phyloP scores from a whole-genome alignment of 2,329 filamentous ascomycete genomes.

The Cladosporium phlei region DNA sequence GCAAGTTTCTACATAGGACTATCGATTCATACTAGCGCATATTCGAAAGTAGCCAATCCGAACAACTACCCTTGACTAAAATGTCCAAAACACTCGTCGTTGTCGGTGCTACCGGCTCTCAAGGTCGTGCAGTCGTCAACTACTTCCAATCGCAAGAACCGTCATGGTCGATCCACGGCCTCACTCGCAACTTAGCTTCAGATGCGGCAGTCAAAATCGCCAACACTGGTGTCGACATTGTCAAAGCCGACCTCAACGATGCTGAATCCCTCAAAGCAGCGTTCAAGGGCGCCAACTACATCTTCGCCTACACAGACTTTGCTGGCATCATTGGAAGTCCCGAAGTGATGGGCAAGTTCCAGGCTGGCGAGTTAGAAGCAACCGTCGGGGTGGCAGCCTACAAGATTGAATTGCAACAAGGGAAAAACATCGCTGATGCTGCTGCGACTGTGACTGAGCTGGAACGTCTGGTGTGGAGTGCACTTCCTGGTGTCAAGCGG shows the following conservation, averaged over 20 bases:
- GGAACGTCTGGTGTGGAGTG: slow-evolving; percentile 38
- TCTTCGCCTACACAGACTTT: slow-evolving; percentile 29
- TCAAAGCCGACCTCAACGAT: slow-evolving; percentile 33
- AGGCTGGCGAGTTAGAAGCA: slow-evolving; percentile 2
- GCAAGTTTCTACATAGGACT: too few relatives aligned
- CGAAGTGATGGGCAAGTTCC: slow-evolving; percentile 8
- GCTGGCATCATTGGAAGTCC: slow-evolving; percentile 15
- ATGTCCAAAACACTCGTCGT: slow-evolving; percentile 19
- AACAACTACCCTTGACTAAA: too few relatives aligned
- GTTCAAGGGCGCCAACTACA: slow-evolving; percentile 35
- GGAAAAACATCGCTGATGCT: slow-evolving; percentile 53
- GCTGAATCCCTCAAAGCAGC: slow-evolving; percentile 29
- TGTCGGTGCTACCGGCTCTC: slow-evolving; percentile 19
- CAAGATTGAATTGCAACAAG: slow-evolving; percentile 48
- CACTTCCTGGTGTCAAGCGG: slow-evolving; percentile 31
- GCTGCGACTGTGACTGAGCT: slow-evolving; percentile 32
- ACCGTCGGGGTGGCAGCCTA: slow-evolving; percentile 39
- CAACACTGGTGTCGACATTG: slow-evolving; percentile 34
- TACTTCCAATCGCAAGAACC: slow-evolving; percentile 15
- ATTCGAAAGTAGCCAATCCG: too few relatives aligned
- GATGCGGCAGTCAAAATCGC: slow-evolving; percentile 31
- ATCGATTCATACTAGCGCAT: too few relatives aligned
- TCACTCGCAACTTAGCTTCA: slow-evolving; percentile 43
- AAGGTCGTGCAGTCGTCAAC: slow-evolving; percentile 13
- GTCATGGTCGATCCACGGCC: slow-evolving; percentile 26